phyloP scores from a whole-genome alignment of 805 yeast genomes.

The Myxozyma monticola region DNA sequence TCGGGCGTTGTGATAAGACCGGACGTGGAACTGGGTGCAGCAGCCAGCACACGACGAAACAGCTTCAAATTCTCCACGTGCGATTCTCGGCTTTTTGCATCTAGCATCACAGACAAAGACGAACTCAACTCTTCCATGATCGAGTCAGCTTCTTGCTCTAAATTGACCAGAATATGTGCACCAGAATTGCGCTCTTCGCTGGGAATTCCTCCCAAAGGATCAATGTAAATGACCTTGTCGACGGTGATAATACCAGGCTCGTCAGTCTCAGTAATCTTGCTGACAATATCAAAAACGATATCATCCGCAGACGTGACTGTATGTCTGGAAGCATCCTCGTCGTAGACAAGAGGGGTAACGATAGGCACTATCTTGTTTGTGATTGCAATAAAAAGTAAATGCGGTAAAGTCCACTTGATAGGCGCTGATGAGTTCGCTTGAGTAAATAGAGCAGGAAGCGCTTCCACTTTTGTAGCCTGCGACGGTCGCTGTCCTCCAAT shows the following conservation, averaged over 20 bases:
- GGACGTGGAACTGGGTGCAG: conserved; percentile 59
- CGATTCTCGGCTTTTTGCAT: neutral
- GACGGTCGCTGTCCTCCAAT: neutral
- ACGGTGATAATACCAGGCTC: conserved; percentile 45
- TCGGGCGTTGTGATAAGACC: conserved; percentile 86
- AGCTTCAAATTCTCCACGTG: conserved; percentile 69
- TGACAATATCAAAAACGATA: conserved; percentile 44
- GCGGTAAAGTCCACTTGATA: conserved; percentile 17
- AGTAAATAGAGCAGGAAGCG: conserved; percentile 19
- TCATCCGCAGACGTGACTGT: conserved; percentile 44
- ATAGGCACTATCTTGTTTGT: conserved; percentile 49
- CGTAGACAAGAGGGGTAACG: conserved; percentile 66
- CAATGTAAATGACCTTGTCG: conserved; percentile 80
- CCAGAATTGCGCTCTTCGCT: conserved; percentile 72
- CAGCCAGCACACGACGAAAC: conserved; percentile 57
- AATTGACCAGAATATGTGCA: conserved; percentile 83
- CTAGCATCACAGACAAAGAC: neutral
- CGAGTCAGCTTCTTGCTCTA: conserved; percentile 75
- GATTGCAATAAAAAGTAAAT: conserved; percentile 45
- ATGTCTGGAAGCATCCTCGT: conserved; percentile 49
- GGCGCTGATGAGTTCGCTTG: neutral
- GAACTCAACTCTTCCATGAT: conserved; percentile 57
- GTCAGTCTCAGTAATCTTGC: conserved; percentile 38
- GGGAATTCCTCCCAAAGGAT: conserved; percentile 87
- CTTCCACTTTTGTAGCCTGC: conserved; percentile 8